Evolutionary conservation across 2,329 filamentous ascomycete genomes (phyloP).

Genomic region (Sporothrix curviconia): DNA sequence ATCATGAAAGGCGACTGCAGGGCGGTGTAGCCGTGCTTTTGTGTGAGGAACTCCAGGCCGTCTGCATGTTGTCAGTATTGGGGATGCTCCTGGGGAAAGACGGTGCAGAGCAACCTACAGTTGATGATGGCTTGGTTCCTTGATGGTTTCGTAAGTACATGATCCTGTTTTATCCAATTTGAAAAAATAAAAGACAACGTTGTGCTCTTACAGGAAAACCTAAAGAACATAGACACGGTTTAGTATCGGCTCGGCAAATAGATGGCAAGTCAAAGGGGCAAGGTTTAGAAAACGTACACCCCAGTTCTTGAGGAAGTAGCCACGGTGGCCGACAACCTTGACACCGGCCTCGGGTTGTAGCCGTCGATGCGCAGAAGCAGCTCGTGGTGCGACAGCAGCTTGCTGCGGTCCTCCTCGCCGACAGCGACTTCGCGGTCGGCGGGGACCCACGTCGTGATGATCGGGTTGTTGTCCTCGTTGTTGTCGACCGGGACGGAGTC

Average conservation of each 20-base stretch:
- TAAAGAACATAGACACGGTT: neutral
- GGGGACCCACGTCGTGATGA: constrained; percentile 74
- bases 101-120: constrained; percentile 34
- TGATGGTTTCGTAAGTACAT: neutral
- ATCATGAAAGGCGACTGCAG: constrained; percentile 91
- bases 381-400: constrained; percentile 86
- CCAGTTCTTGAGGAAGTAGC: constrained; percentile 86
- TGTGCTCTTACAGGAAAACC: constrained; percentile 8
- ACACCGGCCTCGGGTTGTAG: constrained; percentile 86
- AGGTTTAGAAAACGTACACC: constrained; percentile 63
- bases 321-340: constrained; percentile 89
- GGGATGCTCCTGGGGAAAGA: neutral
- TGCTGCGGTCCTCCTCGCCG: constrained; percentile 55
- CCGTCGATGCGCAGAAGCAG: constrained; percentile 82
- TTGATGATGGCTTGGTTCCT: constrained; percentile 84
- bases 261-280: no score
- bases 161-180: no score
- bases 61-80: constrained; percentile 31
- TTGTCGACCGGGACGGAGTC: constrained; percentile 76
- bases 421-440: constrained; percentile 55
- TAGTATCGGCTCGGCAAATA: no score
- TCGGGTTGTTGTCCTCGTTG: constrained; percentile 80
- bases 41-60: constrained; percentile 78
- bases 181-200: neutral
- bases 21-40: constrained; percentile 67